A percentile compares a stretch with the other conserved stretches of the same genome.
Conservation (phyloP, 495 filamentous ascomycete species). For the Penicillium atrosanguineum region DNA sequence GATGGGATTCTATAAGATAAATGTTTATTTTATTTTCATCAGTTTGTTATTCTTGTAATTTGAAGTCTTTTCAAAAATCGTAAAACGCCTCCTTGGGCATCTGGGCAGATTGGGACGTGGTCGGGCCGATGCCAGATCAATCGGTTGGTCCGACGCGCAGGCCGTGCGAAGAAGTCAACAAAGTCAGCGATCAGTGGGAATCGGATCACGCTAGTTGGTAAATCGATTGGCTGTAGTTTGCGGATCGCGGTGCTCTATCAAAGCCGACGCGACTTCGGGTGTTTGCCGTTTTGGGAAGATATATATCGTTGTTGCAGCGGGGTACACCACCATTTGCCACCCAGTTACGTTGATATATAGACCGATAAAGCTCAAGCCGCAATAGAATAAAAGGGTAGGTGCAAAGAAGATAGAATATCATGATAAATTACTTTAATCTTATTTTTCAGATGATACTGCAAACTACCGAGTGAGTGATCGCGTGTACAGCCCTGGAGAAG, state of each 20-base stretch:
- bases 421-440: not conserved
- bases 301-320: not conserved
- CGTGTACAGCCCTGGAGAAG: not conserved
- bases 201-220: not conserved
- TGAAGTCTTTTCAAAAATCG: not conserved
- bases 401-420: not conserved
- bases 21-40: too few species aligned
- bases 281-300: not conserved
- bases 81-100: not conserved
- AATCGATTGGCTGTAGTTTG: not conserved
- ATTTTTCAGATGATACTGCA: not conserved
- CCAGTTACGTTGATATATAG: not conserved
- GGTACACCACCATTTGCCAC: not conserved
- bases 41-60: not conserved
- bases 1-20: too few species aligned
- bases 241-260: not conserved
- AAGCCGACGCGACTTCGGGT: not conserved
- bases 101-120: not conserved
- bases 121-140: not conserved
- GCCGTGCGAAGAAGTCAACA: not conserved
- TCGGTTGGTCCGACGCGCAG: not conserved
- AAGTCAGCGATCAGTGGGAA: slow-evolving; percentile 2
- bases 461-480: not conserved
- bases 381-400: not conserved
- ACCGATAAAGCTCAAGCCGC: not conserved